Evolutionary conservation across 768 basidiomycete genomes (phyloP).

Genomic region (Pleurotus tuber-regium): DNA sequence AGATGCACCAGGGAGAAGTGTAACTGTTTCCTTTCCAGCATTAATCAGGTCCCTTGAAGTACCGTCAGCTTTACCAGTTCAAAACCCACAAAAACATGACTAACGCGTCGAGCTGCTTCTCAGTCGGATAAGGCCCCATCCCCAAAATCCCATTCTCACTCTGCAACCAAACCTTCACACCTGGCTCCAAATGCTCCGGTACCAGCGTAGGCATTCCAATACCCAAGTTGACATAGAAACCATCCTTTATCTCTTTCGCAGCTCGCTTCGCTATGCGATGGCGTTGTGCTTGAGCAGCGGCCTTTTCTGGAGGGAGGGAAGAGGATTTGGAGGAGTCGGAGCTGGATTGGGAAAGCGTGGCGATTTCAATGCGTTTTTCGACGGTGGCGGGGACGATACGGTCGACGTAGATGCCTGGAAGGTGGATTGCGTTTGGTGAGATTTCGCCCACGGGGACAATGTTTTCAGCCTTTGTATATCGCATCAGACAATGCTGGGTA

Average conservation of each 20-base stretch:
- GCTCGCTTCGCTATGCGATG: constrained; percentile 83
- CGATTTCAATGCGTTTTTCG: constrained; percentile 76
- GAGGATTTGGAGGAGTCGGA: constrained; percentile 44
- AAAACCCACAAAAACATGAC: constrained; percentile 22
- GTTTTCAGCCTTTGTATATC: constrained; percentile 65
- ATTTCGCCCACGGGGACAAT: constrained; percentile 84
- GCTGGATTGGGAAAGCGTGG: constrained; percentile 58
- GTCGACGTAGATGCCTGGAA: constrained; percentile 86
- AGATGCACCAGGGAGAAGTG: constrained; percentile 87
- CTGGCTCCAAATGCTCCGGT: constrained; percentile 71
- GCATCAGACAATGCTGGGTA: constrained; percentile 4
- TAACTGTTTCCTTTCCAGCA: constrained; percentile 93
- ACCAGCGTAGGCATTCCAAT: constrained; percentile 92
- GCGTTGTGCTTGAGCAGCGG: constrained; percentile 50
- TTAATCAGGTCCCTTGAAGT: constrained; percentile 95
- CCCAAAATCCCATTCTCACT: constrained; percentile 90
- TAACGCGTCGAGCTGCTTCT: constrained; percentile 77
- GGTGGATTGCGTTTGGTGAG: constrained; percentile 78
- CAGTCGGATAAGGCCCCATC: constrained; percentile 87
- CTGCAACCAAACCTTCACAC: constrained; percentile 83
- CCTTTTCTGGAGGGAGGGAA: constrained; percentile 46
- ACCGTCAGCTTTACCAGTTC: neutral
- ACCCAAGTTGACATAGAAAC: constrained; percentile 85
- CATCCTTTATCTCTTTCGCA: constrained; percentile 86
- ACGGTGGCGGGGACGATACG: constrained; percentile 78